Conservation (phyloP, 75 land plant genomes). For the Pinus taeda region DNA sequence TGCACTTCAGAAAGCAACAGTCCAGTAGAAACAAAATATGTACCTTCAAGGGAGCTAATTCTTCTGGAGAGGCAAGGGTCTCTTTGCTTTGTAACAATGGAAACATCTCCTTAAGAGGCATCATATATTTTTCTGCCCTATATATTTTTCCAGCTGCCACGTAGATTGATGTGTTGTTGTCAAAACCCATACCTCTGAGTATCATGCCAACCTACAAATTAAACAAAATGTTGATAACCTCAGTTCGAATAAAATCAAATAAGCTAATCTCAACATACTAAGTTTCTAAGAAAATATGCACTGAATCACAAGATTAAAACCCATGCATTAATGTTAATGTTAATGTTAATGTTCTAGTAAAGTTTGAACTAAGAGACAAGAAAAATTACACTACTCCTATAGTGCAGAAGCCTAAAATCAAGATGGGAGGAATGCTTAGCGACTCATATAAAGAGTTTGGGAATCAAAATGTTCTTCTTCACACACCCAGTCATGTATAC, state of each 20-base stretch:
- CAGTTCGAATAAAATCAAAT: neutral
- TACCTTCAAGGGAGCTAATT: conserved; percentile 71
- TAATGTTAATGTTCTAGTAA: neutral
- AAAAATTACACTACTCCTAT: too few species aligned
- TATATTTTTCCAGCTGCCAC: conserved; percentile 89
- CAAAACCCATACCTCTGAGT: conserved; percentile 91
- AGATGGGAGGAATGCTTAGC: neutral
- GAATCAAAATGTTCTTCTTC: neutral
- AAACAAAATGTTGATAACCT: neutral
- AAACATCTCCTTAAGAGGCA: conserved; percentile 71
- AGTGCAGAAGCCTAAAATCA: neutral
- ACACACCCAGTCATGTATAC: too few species aligned
- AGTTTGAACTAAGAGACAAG: neutral
- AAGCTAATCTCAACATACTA: neutral
- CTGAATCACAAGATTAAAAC: conserved; percentile 2
- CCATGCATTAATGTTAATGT: neutral
- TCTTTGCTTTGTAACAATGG: conserved; percentile 79
- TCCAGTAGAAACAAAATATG: neutral
- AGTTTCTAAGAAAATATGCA: neutral
- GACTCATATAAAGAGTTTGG: neutral
- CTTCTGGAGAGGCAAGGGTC: conserved; percentile 64
- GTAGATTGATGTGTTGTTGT: conserved; percentile 70
- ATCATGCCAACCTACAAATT: conserved; percentile 87
- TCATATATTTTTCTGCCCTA: conserved; percentile 56
- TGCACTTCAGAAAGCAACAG: neutral